These are phyloP conservation scores for Cadophora malorum DNA, from an alignment of 2,329 filamentous ascomycete genomes.

Conservation along the genomic window DNA sequence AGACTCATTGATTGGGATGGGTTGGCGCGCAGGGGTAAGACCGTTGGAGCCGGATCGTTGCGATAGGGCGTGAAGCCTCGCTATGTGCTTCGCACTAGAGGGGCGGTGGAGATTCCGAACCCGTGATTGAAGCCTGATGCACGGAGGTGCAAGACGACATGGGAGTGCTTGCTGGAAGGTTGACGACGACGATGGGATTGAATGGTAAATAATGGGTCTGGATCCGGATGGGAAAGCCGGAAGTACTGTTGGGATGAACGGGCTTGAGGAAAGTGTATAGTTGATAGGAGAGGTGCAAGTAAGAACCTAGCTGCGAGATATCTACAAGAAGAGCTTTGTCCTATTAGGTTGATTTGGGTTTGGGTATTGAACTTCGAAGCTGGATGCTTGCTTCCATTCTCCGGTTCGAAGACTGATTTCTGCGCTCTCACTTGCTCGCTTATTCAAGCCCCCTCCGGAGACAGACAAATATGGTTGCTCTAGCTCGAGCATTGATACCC, in stretches of 20 bases:
- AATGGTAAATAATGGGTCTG: neutral
- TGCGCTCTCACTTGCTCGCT: constrained; percentile 1
- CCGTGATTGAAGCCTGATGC: neutral
- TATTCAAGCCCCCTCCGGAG: neutral
- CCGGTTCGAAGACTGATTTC: neutral
- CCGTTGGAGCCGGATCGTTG: neutral
- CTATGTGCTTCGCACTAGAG: neutral
- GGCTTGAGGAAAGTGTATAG: neutral
- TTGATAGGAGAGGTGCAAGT: neutral
- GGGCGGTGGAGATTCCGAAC: neutral
- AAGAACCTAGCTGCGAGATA: neutral
- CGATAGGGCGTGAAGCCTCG: neutral
- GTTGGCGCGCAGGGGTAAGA: neutral
- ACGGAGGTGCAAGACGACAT: neutral
- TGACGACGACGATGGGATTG: too few species aligned
- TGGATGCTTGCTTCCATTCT: neutral
- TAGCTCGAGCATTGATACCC: neutral
- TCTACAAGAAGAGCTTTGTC: neutral
- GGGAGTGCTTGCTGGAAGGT: neutral
- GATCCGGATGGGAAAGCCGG: neutral
- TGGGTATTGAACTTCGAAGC: constrained; percentile 13
- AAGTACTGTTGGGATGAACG: neutral
- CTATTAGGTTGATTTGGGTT: neutral
- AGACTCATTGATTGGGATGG: too few species aligned
- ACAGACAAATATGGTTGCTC: neutral